A percentile compares a stretch with the other conserved stretches of the same genome.
Conservation (phyloP, 345 rosid species). For the Geranium brycei region DNA sequence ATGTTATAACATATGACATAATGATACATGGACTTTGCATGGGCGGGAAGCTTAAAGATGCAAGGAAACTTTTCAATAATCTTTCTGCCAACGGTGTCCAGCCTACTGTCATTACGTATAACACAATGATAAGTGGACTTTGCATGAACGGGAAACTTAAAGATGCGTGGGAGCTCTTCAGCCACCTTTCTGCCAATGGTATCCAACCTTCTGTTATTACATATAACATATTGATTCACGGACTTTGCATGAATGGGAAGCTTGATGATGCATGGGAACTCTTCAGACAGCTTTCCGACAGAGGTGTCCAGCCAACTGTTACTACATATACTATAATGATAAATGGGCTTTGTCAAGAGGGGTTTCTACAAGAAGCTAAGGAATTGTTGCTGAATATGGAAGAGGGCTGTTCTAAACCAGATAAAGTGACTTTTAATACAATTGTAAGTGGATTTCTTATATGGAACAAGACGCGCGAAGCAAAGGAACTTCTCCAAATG, state of each 20-base stretch:
- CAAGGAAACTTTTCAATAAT: constrained; percentile 8
- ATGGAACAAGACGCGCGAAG: constrained; percentile 8
- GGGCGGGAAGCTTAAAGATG: constrained; percentile 14
- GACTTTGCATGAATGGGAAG: constrained; percentile 14
- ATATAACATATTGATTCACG: constrained; percentile 9
- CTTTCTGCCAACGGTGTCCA: constrained; percentile 13
- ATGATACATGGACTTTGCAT: constrained; percentile 11
- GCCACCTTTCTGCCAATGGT: constrained; percentile 8
- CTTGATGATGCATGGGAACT: constrained; percentile 13
- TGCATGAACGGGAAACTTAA: constrained; percentile 9
- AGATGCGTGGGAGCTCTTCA: constrained; percentile 11
- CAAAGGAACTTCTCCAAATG: constrained; percentile 17
- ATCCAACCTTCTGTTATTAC: constrained; percentile 14
- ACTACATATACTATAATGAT: constrained; percentile 16
- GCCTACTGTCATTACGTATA: constrained; percentile 7
- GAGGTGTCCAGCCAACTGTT: constrained; percentile 16
- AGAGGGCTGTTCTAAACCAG: constrained; percentile 17
- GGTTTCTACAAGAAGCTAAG: constrained; percentile 10
- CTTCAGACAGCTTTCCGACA: constrained; percentile 9
- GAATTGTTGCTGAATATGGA: constrained; percentile 17
- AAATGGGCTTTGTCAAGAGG: constrained; percentile 14
- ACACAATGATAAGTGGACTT: constrained; percentile 14
- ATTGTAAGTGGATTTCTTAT: constrained; percentile 11
- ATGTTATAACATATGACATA: constrained; percentile 9
- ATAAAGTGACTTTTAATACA: constrained; percentile 11